Base-by-base conservation (phyloP, 768 basidiomycete genomes). In the Mycena alexandri region DNA sequence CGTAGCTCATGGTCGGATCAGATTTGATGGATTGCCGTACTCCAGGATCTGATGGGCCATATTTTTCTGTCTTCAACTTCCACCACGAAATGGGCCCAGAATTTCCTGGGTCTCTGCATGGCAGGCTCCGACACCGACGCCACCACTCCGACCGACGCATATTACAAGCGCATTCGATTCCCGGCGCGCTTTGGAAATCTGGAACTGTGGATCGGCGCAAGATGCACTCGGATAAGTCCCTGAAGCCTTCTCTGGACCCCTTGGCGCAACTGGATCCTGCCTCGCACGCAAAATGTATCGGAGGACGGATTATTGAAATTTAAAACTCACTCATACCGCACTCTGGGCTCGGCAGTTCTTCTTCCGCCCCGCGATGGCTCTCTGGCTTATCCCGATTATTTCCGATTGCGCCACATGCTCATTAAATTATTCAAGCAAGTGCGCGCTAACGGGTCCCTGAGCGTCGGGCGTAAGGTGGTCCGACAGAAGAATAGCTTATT, bases 401-500 rank as follows among this genome's bases (percentile, higher is more conserved):
- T 22, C 48, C 25, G 48, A 16, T 7, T 17, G 24, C 25, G 14
- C n/a, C 47, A 22, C 21, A 3, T 48, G 25, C 48, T 16, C 14
- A 3, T 12, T 10, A 29, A 29, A 16, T 57, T 25, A 44, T 33
- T 19, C 55, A 42, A 11, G 41, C 43, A 57, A 42, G 19, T n/a
- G 21, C 34, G 34, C 38, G 19, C 8, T 21, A 54, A 10, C 33
- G 33, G 55, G 11, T 17, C 24, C 41, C 41, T 44, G 42, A 43
- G 25, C 55, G 41, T 29, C 24, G 24, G 55, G 55, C 41, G 22
- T 24, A 3, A 56, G 13, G 6, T 12, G 22, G 24, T 11, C 55
- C 55, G 55, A 43, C 12, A 19, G 55, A 56, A 56, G 55, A n/a
- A 56, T 25, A 43, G 55, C 10, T 16, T 55, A 55, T 55, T 8